Evolutionary conservation across 164 flowering plant genomes (phyloP), one percentile per base, ranked within the genome.

Genomic region (Taxillus chinensis): DNA sequence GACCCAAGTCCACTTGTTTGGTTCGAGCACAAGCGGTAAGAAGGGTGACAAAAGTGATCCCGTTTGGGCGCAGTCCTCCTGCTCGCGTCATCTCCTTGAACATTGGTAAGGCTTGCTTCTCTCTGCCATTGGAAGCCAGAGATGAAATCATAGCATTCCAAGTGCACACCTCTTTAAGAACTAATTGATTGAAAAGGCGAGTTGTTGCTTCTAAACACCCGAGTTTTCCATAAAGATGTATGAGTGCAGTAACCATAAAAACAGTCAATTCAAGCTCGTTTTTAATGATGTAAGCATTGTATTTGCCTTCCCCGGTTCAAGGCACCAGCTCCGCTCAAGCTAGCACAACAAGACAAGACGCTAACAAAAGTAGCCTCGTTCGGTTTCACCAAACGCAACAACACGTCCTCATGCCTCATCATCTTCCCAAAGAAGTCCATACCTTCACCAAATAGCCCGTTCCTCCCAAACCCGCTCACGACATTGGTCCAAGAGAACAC

Each of bases 71-170:
- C 55, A 74, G 5, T 5, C 80, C 77, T 57, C 48, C 63, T 14
- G 7, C 1, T 60, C 54, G 76, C 27, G 27, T 27, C 96, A 90
- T 86, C 61, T 66, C 66, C 39, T 77, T 67, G 75, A 86, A 88
- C 83, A 81, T 67, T 13, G 64, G 71, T 16, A 90, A 61, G 2
- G 88, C 90, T 49, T 83, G 70, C 15, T 62, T 62, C 55, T 82
- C 93, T 67, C 66, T 72, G 15, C 93, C 80, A 70, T 85, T 80
- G 39, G 68, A 75, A 51, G 91, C 86, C 40, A 90, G 70, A 0
- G 86, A 70, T 15, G 80, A 78, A 41, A 90, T 83, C 75, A 86
- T 73, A 6, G 95, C 93, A 76, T 88, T 90, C 93, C 93, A 88
- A 41, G 84, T 68, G 67, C 86, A 83, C 12, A 83, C 82, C 65